These are phyloP conservation scores for Cercophora scortea DNA, from an alignment of 495 filamentous ascomycete species.

Conservation along the genomic window DNA sequence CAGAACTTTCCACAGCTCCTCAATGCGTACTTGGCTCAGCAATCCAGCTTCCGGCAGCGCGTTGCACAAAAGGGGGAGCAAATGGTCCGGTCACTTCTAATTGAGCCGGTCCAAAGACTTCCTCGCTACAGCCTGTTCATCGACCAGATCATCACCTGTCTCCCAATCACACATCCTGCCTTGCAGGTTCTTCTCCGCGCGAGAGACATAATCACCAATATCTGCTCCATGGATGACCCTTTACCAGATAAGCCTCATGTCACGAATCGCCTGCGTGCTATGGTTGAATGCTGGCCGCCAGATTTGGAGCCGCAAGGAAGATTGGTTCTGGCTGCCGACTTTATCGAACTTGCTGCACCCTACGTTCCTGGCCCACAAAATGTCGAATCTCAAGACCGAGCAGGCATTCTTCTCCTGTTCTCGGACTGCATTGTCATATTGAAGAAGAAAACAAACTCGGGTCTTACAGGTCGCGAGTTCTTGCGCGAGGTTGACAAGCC, in stretches of 20 bases:
- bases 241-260: conserved; percentile 60
- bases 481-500: conserved; percentile 77
- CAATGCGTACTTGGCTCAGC: conserved; percentile 62
- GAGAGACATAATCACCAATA: conserved; percentile 84
- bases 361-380: conserved; percentile 32
- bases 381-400: conserved; percentile 26
- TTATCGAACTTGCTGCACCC: conserved; percentile 67
- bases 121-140: conserved; percentile 94
- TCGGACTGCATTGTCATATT: conserved; percentile 73
- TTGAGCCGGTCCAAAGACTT: conserved; percentile 92
- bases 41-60: conserved; percentile 70
- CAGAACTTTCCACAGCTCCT: conserved; percentile 75
- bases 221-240: conserved; percentile 78
- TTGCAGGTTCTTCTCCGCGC: conserved; percentile 73
- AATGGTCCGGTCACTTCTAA: conserved; percentile 79
- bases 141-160: conserved; percentile 79
- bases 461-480: conserved; percentile 66
- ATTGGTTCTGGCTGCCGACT: conserved; percentile 77
- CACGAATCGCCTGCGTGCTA: conserved; percentile 60
- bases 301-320: conserved; percentile 67
- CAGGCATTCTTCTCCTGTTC: conserved; percentile 76
- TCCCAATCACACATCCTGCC: conserved; percentile 78
- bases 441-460: conserved; percentile 52
- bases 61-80: conserved; percentile 87
- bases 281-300: conserved; percentile 74